Evolutionary conservation across 2,329 filamentous ascomycete species (phyloP), one percentile per base, ranked within the genome.

Genomic region (Zarea fungicola): DNA sequence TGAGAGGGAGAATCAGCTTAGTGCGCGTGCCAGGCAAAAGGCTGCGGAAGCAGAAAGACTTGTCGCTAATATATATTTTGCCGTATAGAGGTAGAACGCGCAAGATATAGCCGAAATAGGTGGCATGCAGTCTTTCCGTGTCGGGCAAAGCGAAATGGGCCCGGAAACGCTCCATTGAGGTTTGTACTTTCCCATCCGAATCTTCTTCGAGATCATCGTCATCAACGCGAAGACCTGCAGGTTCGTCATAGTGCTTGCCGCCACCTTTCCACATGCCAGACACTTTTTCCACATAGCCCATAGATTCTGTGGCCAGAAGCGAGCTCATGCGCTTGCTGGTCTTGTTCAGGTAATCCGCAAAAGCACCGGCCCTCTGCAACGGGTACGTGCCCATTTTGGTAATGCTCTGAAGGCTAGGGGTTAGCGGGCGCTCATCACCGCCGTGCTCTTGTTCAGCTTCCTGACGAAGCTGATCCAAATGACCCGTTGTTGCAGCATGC

Each of bases 231-330:
- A 77, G 67, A 19, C 70, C 76, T 37, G 70, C 65, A 3, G 75
- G 74, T 36, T 80, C 86, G 42, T 85, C 83, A 60, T 97, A 99
- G 66, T 97, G 92, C 59, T 85, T 90, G 58, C 85, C 84, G 11
- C 89, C 89, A 28, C 93, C 93, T 56, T 90, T 88, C 83, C 93
- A 93, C 87, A 97, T 97, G 31, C 90, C 92, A 0, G 92, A 95
- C 0, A 97, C 91, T 65, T 96, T 97, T 62, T 95, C 91, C 26
- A 96, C 85, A 62, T 97, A 97, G 2, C 89, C 90, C 84, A 96
- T 95, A 1, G 92, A 95, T 64, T 96, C 91, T 0, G 85, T 89
- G 6, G 92, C 88, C 39, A 97, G 70, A 8, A 95, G 70, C 23
- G 76, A 88, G 52, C 88, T 89, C 83, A 97, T 88, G 28, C 83